phyloP scores from a whole-genome alignment of 352 stramenopile genomes.

The Pythium monospermum region DNA sequence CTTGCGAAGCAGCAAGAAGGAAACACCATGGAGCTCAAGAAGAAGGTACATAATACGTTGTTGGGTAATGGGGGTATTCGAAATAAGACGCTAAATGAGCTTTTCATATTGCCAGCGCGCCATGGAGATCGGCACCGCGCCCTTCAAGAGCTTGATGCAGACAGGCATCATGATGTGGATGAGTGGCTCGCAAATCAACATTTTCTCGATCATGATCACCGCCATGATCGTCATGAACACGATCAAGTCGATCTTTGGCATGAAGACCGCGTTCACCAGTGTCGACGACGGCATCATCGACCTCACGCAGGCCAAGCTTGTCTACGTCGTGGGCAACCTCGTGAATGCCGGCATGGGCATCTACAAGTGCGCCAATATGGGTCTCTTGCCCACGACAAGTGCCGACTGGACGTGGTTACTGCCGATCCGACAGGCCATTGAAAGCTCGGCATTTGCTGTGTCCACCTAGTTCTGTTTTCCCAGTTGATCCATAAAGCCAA shows the following conservation, averaged over 20 bases:
- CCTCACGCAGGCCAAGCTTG: slow-evolving; percentile 84
- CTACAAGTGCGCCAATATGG: slow-evolving; percentile 92
- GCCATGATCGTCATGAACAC: slow-evolving; percentile 92
- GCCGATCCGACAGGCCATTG: slow-evolving; percentile 73
- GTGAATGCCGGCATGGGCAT: slow-evolving; percentile 83
- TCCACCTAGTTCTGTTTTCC: slow-evolving; percentile 20
- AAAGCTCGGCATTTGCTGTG: slow-evolving; percentile 70
- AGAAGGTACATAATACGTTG: too few relatives aligned
- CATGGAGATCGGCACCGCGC: slow-evolving; percentile 87
- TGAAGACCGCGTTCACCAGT: slow-evolving; percentile 72
- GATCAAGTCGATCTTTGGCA: slow-evolving; percentile 86
- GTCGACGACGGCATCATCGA: slow-evolving; percentile 76
- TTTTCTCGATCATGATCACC: slow-evolving; percentile 95
- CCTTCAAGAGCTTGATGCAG: slow-evolving; percentile 91
- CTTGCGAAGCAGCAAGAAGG: slow-evolving; percentile 50
- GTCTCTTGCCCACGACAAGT: slow-evolving; percentile 87
- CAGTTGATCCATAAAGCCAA: background rate
- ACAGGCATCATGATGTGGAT: slow-evolving; percentile 97
- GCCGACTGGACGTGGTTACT: slow-evolving; percentile 91
- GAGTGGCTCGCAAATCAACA: slow-evolving; percentile 92
- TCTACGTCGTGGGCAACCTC: slow-evolving; percentile 86
- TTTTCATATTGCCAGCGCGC: too few relatives aligned
- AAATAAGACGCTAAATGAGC: too few relatives aligned
- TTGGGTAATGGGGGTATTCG: too few relatives aligned
- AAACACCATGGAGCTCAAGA: slow-evolving; percentile 83